phyloP scores from a whole-genome alignment of 1,284 basidiomycete species.

The Ganoderma lingzhi region DNA sequence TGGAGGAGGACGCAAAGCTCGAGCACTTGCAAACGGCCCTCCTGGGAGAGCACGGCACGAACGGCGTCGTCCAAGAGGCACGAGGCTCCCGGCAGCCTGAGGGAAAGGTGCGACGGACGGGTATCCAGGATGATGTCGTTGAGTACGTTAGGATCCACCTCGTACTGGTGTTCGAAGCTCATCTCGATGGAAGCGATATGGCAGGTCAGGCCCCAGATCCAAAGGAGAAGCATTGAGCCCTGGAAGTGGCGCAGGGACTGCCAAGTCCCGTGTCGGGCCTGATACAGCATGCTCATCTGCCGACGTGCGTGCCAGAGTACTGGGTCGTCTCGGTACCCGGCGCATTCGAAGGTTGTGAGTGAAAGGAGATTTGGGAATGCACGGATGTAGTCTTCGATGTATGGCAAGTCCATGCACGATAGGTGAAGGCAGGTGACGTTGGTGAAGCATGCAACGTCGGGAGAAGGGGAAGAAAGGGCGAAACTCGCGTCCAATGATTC shows the following conservation, averaged over 20 bases:
- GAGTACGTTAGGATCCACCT: neutral
- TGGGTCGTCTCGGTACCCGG: neutral
- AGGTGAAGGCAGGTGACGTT: neutral
- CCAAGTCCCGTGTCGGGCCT: neutral
- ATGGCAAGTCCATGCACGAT: neutral
- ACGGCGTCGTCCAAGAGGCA: neutral
- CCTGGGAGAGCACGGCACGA: neutral
- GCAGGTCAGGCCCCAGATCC: neutral
- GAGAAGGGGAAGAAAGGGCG: neutral
- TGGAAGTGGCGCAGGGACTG: neutral
- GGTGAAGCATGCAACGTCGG: neutral
- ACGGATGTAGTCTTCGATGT: neutral
- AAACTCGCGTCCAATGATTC: neutral
- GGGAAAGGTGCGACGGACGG: neutral
- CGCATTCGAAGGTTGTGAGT: neutral
- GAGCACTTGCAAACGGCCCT: neutral
- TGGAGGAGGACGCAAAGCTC: neutral
- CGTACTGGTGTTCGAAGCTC: neutral
- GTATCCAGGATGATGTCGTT: neutral
- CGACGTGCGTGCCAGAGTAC: neutral
- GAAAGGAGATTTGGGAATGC: neutral
- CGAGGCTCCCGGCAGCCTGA: neutral
- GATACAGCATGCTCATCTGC: neutral
- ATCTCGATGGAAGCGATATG: neutral
- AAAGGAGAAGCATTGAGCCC: neutral